phyloP scores from a whole-genome alignment of 2,329 filamentous ascomycete genomes.

The Fusarium paranaense region DNA sequence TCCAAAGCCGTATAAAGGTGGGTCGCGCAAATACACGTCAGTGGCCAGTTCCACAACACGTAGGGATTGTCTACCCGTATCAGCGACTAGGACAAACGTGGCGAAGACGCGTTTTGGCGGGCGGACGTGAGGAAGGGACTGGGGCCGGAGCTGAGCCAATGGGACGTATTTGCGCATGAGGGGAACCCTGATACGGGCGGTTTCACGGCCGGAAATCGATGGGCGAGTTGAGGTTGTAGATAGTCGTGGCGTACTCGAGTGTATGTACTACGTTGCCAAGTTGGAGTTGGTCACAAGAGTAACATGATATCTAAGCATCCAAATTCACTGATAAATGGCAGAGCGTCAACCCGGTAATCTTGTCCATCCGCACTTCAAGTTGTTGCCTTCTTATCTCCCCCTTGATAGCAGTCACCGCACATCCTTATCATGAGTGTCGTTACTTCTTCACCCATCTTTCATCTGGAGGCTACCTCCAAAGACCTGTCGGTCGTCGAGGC shows the following conservation, averaged over 20 bases:
- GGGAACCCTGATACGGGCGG: background rate
- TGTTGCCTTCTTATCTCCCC: background rate
- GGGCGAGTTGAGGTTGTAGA: background rate
- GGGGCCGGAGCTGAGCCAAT: background rate
- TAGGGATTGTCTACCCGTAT: background rate
- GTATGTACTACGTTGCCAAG: background rate
- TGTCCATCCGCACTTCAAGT: background rate
- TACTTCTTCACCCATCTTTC: background rate
- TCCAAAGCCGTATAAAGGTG: background rate
- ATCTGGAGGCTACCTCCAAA: background rate
- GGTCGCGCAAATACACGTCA: background rate
- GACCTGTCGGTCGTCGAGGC: background rate
- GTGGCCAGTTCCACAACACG: background rate
- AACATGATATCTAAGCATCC: background rate
- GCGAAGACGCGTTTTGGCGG: background rate
- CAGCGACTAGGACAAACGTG: background rate
- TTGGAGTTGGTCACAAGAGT: background rate
- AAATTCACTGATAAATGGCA: background rate
- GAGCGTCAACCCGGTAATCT: background rate
- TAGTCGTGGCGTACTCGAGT: background rate
- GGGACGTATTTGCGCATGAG: background rate
- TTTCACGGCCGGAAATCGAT: background rate
- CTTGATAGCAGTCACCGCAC: background rate
- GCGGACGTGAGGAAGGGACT: background rate
- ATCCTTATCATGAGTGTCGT: slow-evolving; percentile 1